Conservation (phyloP, 257 asterid genomes). For the Ligustrum vulgare region DNA sequence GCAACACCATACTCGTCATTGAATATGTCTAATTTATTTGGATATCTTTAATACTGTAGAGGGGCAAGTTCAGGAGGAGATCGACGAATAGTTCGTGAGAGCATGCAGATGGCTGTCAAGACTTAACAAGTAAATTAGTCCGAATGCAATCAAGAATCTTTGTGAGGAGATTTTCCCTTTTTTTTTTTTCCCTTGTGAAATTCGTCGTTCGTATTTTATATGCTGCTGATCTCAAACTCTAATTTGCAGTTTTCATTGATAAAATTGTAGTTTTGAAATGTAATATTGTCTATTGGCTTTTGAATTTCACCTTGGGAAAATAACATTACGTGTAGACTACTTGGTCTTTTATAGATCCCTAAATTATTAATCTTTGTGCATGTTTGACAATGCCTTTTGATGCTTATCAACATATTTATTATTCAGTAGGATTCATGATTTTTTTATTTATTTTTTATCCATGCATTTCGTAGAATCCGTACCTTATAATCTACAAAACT, state of each 20-base stretch:
- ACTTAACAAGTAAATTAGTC: background rate
- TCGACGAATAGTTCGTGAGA: slow-evolving; percentile 43
- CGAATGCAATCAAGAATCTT: slow-evolving; percentile 9
- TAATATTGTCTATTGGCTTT: background rate
- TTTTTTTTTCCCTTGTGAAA: background rate
- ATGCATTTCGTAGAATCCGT: too few relatives aligned
- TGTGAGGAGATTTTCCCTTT: background rate
- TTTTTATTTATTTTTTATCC: too few relatives aligned
- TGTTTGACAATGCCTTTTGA: too few relatives aligned
- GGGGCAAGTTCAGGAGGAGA: slow-evolving; percentile 73
- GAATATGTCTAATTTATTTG: slow-evolving; percentile 1
- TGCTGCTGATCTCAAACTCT: background rate
- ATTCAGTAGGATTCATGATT: too few relatives aligned
- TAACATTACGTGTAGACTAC: background rate
- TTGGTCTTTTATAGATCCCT: too few relatives aligned
- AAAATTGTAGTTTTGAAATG: background rate
- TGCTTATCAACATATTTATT: too few relatives aligned
- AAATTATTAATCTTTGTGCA: too few relatives aligned
- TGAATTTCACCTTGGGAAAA: background rate
- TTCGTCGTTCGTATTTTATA: background rate
- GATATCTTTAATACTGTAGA: slow-evolving; percentile 39
- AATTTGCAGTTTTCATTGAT: background rate
- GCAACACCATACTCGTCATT: background rate
- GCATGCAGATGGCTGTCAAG: background rate
- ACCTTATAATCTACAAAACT: too few relatives aligned